Evolutionary conservation across 495 filamentous ascomycete species (phyloP).

Genomic region (Penicillium odoratum): DNA sequence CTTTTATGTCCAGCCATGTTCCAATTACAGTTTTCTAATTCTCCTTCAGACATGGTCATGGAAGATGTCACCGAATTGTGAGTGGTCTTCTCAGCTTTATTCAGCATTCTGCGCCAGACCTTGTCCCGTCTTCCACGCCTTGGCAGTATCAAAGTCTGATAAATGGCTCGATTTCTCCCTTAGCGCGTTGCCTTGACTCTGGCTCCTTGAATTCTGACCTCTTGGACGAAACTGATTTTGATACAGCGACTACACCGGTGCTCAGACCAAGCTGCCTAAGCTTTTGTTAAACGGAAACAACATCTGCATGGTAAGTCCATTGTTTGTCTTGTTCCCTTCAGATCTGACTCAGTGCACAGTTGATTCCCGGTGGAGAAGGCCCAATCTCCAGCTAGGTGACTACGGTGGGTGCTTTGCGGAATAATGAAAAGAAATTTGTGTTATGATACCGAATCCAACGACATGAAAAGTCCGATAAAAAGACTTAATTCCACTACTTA

Average conservation of each 20-base stretch:
- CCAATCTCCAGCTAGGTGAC: slow-evolving; percentile 48
- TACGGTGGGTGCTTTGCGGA: slow-evolving; percentile 13
- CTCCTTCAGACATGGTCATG: slow-evolving; percentile 82
- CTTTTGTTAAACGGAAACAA: slow-evolving; percentile 98
- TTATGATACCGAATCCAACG: slow-evolving; percentile 35
- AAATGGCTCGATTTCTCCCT: background rate
- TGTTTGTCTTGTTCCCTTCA: background rate
- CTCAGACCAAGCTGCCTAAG: slow-evolving; percentile 84
- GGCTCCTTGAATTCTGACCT: background rate
- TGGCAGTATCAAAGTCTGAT: background rate
- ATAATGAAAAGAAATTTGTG: slow-evolving; percentile 30
- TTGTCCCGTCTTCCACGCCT: background rate
- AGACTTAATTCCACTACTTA: slow-evolving; percentile 1
- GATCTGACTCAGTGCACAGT: slow-evolving; percentile 45
- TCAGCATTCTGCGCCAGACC: background rate
- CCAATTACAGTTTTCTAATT: slow-evolving; percentile 13
- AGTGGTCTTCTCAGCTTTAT: slow-evolving; percentile 26
- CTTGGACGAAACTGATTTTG: slow-evolving; percentile 21
- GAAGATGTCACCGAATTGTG: slow-evolving; percentile 98
- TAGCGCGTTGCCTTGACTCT: background rate
- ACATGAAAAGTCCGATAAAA: slow-evolving; percentile 8
- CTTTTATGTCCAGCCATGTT: slow-evolving; percentile 3
- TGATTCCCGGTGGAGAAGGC: slow-evolving; percentile 86
- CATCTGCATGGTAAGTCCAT: slow-evolving; percentile 84
- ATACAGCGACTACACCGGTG: slow-evolving; percentile 80